Base-by-base conservation (phyloP, 2,329 filamentous ascomycete genomes). In the Colletotrichum sojae region DNA sequence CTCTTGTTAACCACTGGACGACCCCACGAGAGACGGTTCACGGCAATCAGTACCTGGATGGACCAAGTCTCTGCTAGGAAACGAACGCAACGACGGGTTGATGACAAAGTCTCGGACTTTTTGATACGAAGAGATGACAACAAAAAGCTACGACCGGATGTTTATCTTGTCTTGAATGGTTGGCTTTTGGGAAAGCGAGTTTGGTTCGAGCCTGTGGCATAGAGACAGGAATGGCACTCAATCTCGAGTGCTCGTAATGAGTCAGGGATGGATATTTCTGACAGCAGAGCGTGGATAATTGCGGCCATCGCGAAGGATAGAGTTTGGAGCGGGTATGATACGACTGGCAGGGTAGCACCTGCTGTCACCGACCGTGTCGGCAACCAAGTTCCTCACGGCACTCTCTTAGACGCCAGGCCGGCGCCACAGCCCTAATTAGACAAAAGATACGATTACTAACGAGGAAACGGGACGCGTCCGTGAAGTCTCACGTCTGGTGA, bases 1-100 rank as follows among this genome's bases (percentile, higher is more conserved):
- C 15, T 70, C 67, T 36, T 65, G 63, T 55, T 69, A 36, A 52
- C 15, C 25, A 2, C 53, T 22, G 13, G 10, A 27, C 36, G 12
- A 31, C 10, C 10, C 12, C 5, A 48, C 16, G n/a, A 49, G 40
- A n/a, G 6, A 5, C 20, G 22, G 25, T 31, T 39, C 18, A 9
- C 6, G 46, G 31, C 10, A n/a, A 10, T 22, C 15, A 51, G 6
- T 60, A 43, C 36, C 43, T 49, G 63, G 62, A 55, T 40, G 58
- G n/a, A 43, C 51, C 43, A 27, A 43, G 39, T 58, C 53, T 51
- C 18, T 46, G 45, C 16, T 18, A n/a, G 4, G 45, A 46, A 46
- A 16, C 5, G 45, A 6, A 46, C 18, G n/a, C 9, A 48, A 20
- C 5, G 22, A 48, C 8, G 16, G 6, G 4, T 18, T 18, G 45